phyloP scores from a whole-genome alignment of 768 basidiomycete species.

The Cystofilobasidium ferigula region DNA sequence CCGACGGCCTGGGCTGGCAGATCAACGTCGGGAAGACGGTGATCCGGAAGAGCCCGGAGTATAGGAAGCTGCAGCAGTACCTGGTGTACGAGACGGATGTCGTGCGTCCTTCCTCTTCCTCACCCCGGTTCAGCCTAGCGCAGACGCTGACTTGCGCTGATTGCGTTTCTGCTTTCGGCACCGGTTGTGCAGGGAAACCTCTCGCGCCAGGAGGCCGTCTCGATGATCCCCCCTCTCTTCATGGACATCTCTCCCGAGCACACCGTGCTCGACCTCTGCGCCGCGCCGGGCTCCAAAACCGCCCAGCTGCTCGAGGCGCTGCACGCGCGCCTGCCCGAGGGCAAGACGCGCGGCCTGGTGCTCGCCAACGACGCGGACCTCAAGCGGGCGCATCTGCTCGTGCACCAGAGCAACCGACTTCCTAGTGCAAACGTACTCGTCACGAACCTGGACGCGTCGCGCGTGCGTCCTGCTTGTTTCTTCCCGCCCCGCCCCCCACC shows the following conservation, averaged over 20 bases:
- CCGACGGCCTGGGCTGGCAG: conserved; percentile 90
- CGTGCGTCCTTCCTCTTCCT: conserved; percentile 45
- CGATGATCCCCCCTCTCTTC: conserved; percentile 96
- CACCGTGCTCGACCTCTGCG: conserved; percentile 84
- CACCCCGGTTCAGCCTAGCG: neutral
- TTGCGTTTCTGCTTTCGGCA: neutral
- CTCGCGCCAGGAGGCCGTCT: conserved; percentile 91
- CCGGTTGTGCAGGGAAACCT: conserved; percentile 82
- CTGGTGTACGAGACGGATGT: conserved; percentile 96
- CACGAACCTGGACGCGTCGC: conserved; percentile 76
- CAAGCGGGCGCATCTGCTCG: conserved; percentile 88
- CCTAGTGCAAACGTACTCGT: conserved; percentile 87
- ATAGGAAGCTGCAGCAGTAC: conserved; percentile 90
- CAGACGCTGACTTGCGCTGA: neutral
- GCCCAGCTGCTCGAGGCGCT: conserved; percentile 92
- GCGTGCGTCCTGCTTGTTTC: conserved; percentile 6
- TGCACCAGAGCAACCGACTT: conserved; percentile 90
- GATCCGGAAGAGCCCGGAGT: conserved; percentile 73
- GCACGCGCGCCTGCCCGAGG: conserved; percentile 49
- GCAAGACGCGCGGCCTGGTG: conserved; percentile 67
- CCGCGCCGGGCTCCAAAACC: conserved; percentile 97
- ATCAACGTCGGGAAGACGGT: conserved; percentile 82
- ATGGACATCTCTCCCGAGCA: conserved; percentile 92
- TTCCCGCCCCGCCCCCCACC: neutral
- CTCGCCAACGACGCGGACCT: conserved; percentile 92